These are phyloP conservation scores for Cutaneotrichosporon dermatis DNA, from an alignment of 1,284 basidiomycete species.

Conservation along the genomic window DNA sequence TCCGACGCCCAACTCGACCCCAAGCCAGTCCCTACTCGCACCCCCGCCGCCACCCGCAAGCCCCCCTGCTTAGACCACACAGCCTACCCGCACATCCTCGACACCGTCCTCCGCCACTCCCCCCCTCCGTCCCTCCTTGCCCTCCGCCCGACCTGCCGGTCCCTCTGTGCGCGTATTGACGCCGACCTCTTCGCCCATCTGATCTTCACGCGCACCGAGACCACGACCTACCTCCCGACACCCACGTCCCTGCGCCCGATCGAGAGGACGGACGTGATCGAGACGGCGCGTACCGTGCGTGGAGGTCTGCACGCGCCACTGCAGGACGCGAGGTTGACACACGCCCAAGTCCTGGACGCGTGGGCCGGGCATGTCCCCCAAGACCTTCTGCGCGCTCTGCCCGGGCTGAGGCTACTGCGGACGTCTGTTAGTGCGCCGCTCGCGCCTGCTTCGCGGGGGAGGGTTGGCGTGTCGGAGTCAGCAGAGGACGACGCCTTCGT, in stretches of 20 bases:
- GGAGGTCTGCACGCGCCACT: neutral
- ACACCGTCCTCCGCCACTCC: neutral
- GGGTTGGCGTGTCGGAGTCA: neutral
- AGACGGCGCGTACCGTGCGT: neutral
- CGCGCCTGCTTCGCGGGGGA: neutral
- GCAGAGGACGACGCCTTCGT: too few species aligned
- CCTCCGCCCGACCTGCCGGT: neutral
- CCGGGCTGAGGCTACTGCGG: neutral
- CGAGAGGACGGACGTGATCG: neutral
- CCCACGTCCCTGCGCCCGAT: neutral
- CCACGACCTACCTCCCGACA: neutral
- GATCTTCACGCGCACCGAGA: neutral
- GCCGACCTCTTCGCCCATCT: neutral
- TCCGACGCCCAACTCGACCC: too few species aligned
- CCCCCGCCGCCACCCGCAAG: too few species aligned
- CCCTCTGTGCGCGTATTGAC: neutral
- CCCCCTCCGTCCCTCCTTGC: neutral
- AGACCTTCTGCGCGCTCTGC: neutral
- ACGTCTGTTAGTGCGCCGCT: neutral
- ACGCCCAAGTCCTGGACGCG: neutral
- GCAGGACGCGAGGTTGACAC: neutral
- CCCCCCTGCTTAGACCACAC: neutral
- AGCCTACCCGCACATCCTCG: neutral
- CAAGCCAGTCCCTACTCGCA: neutral
- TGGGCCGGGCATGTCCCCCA: neutral